Base-by-base conservation (phyloP, 192 early-diverging fungal species). In the Diversispora epigaea region DNA sequence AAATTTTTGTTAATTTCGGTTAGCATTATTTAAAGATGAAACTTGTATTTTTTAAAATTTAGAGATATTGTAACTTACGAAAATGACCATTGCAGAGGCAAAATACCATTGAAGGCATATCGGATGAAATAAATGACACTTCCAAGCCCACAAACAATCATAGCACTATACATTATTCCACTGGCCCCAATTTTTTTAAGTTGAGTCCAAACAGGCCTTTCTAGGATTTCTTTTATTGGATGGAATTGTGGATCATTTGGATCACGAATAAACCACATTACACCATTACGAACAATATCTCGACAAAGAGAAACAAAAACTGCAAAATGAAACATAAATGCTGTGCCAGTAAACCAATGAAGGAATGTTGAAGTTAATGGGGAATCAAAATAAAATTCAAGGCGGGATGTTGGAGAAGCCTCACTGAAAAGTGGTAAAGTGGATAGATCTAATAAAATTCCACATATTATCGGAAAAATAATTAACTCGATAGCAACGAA, bases 181-280 rank as follows among this genome's bases (percentile, higher is more conserved):
- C 94, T 93, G 11, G 90, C 83, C 4, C 84, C 86, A 54, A 99
- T 89, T 81, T 97, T 97, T 79, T 89, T 84, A 58, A 97, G 79
- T 78, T 98, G 93, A 32, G 87, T 80, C 25, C 85, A 71, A 25
- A 92, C 82, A 41, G 92, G 90, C 17, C 91, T 86, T 73, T 96
- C 93, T 4, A 96, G 76, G 47, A 98, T 95, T 75, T 99, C 97
- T 65, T 92, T 89, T 74, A 99, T 93, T 6, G 96, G 94, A 77
- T 95, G 91, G 79, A 97, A 96, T 44, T 94, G 89, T 21, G 95
- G 93, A 77, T 99, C 97, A 61, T 94, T 96, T 3, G 96, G 96
- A 76, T 99, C 96, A 56, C 96, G 90, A 68, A 99, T 94, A 78
- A 98, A 98, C 97, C 97, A 99, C 87, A 99, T 87, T 32, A 98